A percentile compares a stretch with the other conserved stretches of the same genome.
Conservation (phyloP, 441 rosid species). For the Pelargonium fulgidum region DNA sequence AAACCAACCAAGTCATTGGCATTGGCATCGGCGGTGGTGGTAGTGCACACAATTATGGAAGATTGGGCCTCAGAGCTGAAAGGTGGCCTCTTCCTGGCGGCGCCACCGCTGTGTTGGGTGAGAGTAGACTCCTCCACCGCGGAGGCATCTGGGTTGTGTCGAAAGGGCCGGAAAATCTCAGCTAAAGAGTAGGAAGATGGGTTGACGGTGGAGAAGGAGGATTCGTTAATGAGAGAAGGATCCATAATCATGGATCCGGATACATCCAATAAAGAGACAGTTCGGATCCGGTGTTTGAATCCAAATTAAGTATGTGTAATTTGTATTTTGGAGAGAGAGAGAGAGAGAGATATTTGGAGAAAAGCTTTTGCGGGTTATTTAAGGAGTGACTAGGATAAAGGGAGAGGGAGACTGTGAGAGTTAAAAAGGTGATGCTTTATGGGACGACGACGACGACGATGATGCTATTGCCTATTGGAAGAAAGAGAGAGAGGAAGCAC, state of each 20-base stretch:
- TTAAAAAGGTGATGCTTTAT: no score
- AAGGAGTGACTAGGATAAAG: background rate
- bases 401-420: no score
- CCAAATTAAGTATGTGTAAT: background rate
- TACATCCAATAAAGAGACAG: no score
- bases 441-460: no score
- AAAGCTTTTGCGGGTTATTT: background rate
- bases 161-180: slow-evolving; percentile 79
- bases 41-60: slow-evolving; percentile 66
- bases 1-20: slow-evolving; percentile 66
- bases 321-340: no score
- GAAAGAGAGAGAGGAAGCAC: no score
- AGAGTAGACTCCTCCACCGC: slow-evolving; percentile 62
- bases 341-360: background rate
- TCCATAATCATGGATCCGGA: slow-evolving; percentile 41
- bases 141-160: no score
- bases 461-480: no score
- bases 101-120: slow-evolving; percentile 58
- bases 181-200: slow-evolving; percentile 63
- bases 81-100: slow-evolving; percentile 49
- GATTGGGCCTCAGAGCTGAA: slow-evolving; percentile 70
- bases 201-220: slow-evolving; percentile 72
- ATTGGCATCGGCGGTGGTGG: slow-evolving; percentile 31
- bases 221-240: slow-evolving; percentile 64
- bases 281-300: slow-evolving; percentile 15